These are phyloP conservation scores for Leccinum subrobustum DNA, from an alignment of 1,284 basidiomycete genomes.

Conservation along the genomic window DNA sequence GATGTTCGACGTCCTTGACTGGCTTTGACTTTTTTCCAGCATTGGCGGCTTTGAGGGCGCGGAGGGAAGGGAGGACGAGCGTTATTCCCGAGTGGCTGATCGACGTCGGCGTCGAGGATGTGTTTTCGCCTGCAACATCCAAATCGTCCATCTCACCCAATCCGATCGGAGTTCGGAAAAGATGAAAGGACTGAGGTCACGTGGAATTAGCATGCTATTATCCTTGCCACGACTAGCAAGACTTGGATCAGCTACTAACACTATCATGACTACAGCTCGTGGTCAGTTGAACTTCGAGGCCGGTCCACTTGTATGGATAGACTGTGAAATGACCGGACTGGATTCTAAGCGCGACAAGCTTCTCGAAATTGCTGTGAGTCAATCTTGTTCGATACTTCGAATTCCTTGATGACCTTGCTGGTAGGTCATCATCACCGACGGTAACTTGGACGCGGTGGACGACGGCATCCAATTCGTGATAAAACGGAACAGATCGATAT, in stretches of 20 bases:
- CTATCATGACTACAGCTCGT: background rate
- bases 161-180: background rate
- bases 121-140: slow-evolving; percentile 23
- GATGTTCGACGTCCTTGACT: slow-evolving; percentile 33
- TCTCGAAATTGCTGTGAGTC: slow-evolving; percentile 68
- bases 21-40: slow-evolving; percentile 31
- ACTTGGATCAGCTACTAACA: background rate
- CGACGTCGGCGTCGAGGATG: slow-evolving; percentile 16
- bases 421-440: slow-evolving; percentile 81
- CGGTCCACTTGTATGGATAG: slow-evolving; percentile 84
- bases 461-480: slow-evolving; percentile 74
- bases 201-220: background rate
- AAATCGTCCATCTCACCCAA: slow-evolving; percentile 27
- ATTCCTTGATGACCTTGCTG: background rate
- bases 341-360: slow-evolving; percentile 66
- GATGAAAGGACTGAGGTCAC: background rate
- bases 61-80: slow-evolving; percentile 48
- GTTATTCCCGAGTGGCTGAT: slow-evolving; percentile 34
- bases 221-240: background rate
- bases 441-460: slow-evolving; percentile 72
- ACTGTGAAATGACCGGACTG: slow-evolving; percentile 86
- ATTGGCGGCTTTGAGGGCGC: slow-evolving; percentile 35
- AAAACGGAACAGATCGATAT: slow-evolving; percentile 54
- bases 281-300: slow-evolving; percentile 44
- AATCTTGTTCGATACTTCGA: background rate